phyloP scores from a whole-genome alignment of 2,329 filamentous ascomycete species.

The Fusarium sp. region DNA sequence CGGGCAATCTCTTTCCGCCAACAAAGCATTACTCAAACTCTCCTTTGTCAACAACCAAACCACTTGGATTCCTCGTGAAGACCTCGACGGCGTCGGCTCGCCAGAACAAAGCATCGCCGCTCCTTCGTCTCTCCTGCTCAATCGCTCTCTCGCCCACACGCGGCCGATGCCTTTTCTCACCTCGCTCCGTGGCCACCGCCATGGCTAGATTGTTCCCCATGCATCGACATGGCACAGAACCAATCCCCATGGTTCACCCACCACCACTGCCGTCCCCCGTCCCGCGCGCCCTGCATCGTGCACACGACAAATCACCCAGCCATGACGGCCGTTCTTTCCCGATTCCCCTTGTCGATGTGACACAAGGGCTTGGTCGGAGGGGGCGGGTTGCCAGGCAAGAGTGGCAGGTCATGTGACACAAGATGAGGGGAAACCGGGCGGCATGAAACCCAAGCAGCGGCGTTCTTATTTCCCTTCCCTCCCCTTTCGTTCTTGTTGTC shows the following conservation, averaged over 20 bases:
- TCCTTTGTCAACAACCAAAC: constrained; percentile 17
- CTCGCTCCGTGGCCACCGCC: constrained; percentile 21
- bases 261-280: constrained; percentile 12
- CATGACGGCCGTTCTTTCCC: constrained; percentile 32
- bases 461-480: constrained; percentile 25
- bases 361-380: constrained; percentile 36
- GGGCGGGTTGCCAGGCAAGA: constrained; percentile 37
- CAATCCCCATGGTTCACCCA: constrained; percentile 18
- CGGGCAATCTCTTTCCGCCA: constrained; percentile 29
- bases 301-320: constrained; percentile 25
- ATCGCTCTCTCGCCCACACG: not conserved
- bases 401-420: constrained; percentile 44
- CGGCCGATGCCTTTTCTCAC: constrained; percentile 1
- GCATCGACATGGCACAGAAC: constrained; percentile 12
- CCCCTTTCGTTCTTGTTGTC: constrained; percentile 10
- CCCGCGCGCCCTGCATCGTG: constrained; percentile 25
- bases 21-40: constrained; percentile 34
- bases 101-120: not conserved
- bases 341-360: constrained; percentile 41
- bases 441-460: constrained; percentile 40
- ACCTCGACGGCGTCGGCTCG: not conserved
- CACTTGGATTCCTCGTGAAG: not conserved
- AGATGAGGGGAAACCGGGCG: constrained; percentile 45
- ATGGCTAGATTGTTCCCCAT: constrained; percentile 21
- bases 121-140: not conserved